A percentile compares a stretch with the other conserved stretches of the same genome.
phyloP scores from a whole-genome alignment of 768 basidiomycete genomes.

The Lactarius pseudohatsudake region DNA sequence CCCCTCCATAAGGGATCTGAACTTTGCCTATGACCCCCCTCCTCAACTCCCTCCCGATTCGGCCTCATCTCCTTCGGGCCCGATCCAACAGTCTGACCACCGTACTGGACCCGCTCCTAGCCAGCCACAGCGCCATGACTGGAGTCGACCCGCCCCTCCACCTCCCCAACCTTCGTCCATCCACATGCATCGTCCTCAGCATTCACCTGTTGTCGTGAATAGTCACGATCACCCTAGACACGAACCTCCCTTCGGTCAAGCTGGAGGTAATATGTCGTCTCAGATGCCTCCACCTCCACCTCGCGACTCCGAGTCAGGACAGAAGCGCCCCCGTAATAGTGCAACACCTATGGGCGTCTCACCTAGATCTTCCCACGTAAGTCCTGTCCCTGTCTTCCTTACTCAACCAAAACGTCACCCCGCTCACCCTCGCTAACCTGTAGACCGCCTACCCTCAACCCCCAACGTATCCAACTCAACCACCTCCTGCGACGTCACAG shows the following conservation, averaged over 20 bases:
- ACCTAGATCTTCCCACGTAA: slow-evolving; percentile 53
- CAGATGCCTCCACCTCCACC: slow-evolving; percentile 31
- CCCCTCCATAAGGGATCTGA: slow-evolving; percentile 72
- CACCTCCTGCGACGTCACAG: slow-evolving; percentile 34
- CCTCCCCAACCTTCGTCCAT: slow-evolving; percentile 27
- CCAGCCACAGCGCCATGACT: slow-evolving; percentile 40
- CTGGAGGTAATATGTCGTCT: slow-evolving; percentile 25
- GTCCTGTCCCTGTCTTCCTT: slow-evolving; percentile 27
- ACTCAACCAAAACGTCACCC: slow-evolving; percentile 9
- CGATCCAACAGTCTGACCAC: slow-evolving; percentile 36
- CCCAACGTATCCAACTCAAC: slow-evolving; percentile 45
- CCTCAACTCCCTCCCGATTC: slow-evolving; percentile 36
- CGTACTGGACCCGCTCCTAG: slow-evolving; percentile 30
- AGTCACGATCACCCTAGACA: slow-evolving; percentile 33
- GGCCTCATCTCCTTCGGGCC: slow-evolving; percentile 33
- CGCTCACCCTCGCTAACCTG: slow-evolving; percentile 29
- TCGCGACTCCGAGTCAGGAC: slow-evolving; percentile 38
- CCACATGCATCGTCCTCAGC: slow-evolving; percentile 30
- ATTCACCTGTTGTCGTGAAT: slow-evolving; percentile 29
- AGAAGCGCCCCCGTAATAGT: slow-evolving; percentile 45
- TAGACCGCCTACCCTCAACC: slow-evolving; percentile 25
- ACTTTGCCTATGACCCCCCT: slow-evolving; percentile 50
- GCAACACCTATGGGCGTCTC: slow-evolving; percentile 42
- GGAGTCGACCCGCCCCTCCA: slow-evolving; percentile 25
- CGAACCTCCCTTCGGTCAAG: slow-evolving; percentile 49